Base-by-base conservation (phyloP, 164 flowering plant genomes). In the Dillenia suffruticosa region DNA sequence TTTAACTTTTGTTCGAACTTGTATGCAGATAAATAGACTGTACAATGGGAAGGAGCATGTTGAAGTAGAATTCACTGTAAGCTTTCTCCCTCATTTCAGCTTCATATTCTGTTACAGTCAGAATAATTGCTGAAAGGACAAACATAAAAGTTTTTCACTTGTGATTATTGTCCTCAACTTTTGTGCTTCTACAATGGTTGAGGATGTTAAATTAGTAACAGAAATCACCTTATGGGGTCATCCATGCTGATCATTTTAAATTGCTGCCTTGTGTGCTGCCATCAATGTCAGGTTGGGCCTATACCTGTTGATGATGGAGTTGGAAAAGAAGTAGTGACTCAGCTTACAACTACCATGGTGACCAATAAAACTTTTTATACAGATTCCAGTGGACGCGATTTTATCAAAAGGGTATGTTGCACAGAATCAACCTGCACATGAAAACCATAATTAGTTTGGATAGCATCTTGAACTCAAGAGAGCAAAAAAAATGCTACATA, bases 381-480 rank as follows among this genome's bases (percentile, higher is more conserved):
- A 46, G 98, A 93, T 76, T 90, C 98, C 10, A 90, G 81, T 75
- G 98, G 98, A n/a, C 86, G 98, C 54, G 98, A 93, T 66, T 94
- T 91, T 70, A 79, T 94, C 46, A 84, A 79, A 82, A 82, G 99
- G 86, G 99, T 94, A 78, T 58, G 78, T 60, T 40, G 32, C 22
- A 13, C 22, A 45, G 40, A 26, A 26, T 26, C 40, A 26, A 26
- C 40, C 40, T 26, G 40, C 5, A 26, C 40, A 26, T 26, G 40
- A 26, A 26, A 26, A 26, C 40, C 40, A 2, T 2, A 26, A 26
- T 26, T 26, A 26, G 40, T 26, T 26, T 26, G 40, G 40, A 26
- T 26, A 26, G 40, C 40, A 26, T 26, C 40, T 26, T 26, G 40
- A 26, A 26, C 40, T 26, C 40, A 26, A 26, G 40, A 26, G 40